Evolutionary conservation across 179 eudicot genomes (phyloP), one percentile per base, ranked within the genome.

Genomic region (Carnegiea gigantea): DNA sequence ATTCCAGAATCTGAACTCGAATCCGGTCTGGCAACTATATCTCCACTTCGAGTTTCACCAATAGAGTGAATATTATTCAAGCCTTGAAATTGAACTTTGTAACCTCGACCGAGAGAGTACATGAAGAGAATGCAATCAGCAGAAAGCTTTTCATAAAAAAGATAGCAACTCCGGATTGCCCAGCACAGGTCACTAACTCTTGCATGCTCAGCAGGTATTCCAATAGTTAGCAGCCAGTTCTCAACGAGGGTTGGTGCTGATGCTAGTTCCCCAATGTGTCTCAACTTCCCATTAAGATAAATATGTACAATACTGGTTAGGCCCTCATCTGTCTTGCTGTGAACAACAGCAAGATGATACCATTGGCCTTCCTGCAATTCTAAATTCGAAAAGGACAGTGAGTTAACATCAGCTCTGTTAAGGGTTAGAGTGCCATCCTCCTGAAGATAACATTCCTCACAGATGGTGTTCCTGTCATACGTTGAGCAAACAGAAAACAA

Each of bases 321-420:
- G 85, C 91, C 93, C 68, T 98, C 98, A 91, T 95, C 95, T 78
- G 98, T 98, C 87, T 95, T 93, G 91, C 93, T 95, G 76, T 93
- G 97, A 79, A 95, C 98, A 83, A 97, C 93, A 70, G 95, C 98
- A 86, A 97, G 98, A 86, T 97, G 99, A 90, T 97, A 92, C 99
- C 99, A 97, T 83, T 88, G 90, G 48, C 93, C 94, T 90, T 97
- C 99, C 82, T 95, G 98, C 87, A 97, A 78, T 77, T 93, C 99
- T 80, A 89, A 64, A 51, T 98, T 90, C 26, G 98, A 87, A 86
- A 92, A 97, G 54, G 98, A 92, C 84, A 95, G 82, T 54, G 94
- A 90, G 80, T 90, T 91, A 71, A 95, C 90, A 87, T 87, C 91
- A 88, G 98, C 90, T 78, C 98, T 95, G 77, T 97, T 91, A 73